Conservation (phyloP, 139 green algal genomes). For the Chlorella sp. region DNA sequence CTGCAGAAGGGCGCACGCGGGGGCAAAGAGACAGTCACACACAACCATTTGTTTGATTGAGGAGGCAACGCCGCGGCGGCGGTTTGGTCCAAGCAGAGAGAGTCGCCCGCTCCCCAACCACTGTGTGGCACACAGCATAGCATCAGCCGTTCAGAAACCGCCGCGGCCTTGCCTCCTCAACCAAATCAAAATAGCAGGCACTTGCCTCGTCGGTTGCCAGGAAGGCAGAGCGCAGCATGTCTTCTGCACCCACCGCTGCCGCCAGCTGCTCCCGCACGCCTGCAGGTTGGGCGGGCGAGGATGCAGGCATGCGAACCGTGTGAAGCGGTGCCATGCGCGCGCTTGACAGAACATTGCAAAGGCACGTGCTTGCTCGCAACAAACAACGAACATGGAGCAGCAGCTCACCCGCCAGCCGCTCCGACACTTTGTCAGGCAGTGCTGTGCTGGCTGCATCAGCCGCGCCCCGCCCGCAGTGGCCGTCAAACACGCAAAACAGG, state of each 20-base stretch:
- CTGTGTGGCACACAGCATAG: too few relatives aligned
- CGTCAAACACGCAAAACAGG: conserved; percentile 75
- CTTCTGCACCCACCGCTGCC: not conserved
- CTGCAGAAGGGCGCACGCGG: too few relatives aligned
- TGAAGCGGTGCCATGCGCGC: too few relatives aligned
- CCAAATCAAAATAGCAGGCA: too few relatives aligned
- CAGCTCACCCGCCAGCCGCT: conserved; percentile 19
- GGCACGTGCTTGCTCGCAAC: not conserved
- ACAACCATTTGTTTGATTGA: too few relatives aligned
- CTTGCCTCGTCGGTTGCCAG: conserved; percentile 42
- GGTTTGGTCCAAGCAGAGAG: too few relatives aligned
- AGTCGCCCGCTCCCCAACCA: too few relatives aligned
- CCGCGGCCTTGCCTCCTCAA: too few relatives aligned
- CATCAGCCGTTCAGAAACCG: too few relatives aligned
- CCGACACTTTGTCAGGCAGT: conserved; percentile 57
- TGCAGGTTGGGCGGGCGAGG: not conserved
- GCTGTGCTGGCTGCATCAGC: conserved; percentile 42
- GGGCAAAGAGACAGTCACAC: too few relatives aligned
- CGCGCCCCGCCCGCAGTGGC: conserved; percentile 64
- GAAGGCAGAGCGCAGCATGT: conserved; percentile 47
- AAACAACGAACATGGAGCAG: not conserved
- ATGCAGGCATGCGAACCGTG: not conserved
- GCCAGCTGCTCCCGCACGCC: not conserved
- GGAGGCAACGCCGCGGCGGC: too few relatives aligned
- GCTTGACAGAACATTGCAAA: too few relatives aligned